phyloP scores from a whole-genome alignment of 495 filamentous ascomycete genomes.

The Penicillium daleae region DNA sequence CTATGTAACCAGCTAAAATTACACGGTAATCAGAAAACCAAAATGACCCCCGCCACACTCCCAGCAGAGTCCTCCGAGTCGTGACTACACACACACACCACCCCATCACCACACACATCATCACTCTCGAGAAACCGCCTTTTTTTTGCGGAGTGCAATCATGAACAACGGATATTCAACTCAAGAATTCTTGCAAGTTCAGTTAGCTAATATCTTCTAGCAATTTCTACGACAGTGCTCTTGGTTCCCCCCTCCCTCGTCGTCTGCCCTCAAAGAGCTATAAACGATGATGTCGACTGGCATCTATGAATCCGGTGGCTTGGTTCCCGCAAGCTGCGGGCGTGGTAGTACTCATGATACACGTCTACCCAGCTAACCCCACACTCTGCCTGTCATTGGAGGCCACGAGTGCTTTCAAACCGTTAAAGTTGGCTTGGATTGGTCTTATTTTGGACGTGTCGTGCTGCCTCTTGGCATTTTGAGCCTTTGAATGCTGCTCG shows the following conservation, averaged over 20 bases:
- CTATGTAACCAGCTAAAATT: neutral
- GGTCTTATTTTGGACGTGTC: conserved; percentile 17
- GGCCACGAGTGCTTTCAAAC: conserved; percentile 20
- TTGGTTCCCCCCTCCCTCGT: neutral
- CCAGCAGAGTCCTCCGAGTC: neutral
- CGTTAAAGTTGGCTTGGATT: conserved; percentile 23
- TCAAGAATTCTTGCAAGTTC: neutral
- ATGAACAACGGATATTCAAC: neutral
- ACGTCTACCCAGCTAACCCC: conserved; percentile 6
- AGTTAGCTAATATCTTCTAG: neutral
- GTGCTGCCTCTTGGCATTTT: conserved; percentile 4
- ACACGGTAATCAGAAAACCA: conserved; percentile 1
- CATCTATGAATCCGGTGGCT: conserved; percentile 17
- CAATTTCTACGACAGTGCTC: neutral
- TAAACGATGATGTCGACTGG: conserved; percentile 12
- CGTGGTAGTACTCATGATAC: conserved; percentile 1
- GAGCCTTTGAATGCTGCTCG: conserved; percentile 2
- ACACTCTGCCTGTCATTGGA: conserved; percentile 17
- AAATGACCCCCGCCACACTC: conserved; percentile 6
- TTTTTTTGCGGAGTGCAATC: neutral
- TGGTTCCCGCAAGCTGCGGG: conserved; percentile 7
- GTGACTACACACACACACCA: neutral
- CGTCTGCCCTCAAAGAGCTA: neutral
- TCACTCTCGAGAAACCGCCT: neutral
- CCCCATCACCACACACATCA: neutral